These are phyloP conservation scores for Leccinellum albellum DNA, from an alignment of 768 basidiomycete species.

Conservation along the genomic window DNA sequence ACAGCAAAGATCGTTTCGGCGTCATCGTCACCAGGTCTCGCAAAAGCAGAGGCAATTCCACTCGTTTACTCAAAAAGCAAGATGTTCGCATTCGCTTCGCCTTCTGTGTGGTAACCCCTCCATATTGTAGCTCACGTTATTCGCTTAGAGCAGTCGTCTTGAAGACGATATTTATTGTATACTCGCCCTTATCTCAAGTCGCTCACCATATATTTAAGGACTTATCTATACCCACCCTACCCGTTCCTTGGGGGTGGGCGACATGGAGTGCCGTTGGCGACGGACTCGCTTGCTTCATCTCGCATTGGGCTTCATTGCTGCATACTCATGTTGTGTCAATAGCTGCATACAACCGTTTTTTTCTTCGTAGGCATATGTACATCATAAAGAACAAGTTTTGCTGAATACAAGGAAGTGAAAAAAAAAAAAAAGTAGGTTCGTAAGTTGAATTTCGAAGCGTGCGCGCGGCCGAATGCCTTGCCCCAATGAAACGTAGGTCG, in stretches of 20 bases:
- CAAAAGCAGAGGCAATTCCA: too few relatives aligned
- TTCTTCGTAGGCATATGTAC: slow-evolving; percentile 35
- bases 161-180: slow-evolving; percentile 28
- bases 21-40: too few relatives aligned
- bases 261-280: slow-evolving; percentile 21
- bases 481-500: slow-evolving; percentile 7
- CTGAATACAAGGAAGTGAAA: slow-evolving; percentile 21
- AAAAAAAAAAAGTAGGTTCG: not conserved
- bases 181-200: slow-evolving; percentile 7
- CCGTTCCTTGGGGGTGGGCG: slow-evolving; percentile 22
- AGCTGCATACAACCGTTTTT: slow-evolving; percentile 28
- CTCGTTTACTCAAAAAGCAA: slow-evolving; percentile 51
- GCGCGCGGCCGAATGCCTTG: not conserved
- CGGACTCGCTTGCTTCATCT: slow-evolving; percentile 28
- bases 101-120: slow-evolving; percentile 52
- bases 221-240: slow-evolving; percentile 30
- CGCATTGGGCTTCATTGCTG: slow-evolving; percentile 26
- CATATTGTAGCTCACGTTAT: slow-evolving; percentile 22
- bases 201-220: slow-evolving; percentile 29
- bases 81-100: slow-evolving; percentile 63
- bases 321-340: slow-evolving; percentile 38
- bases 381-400: slow-evolving; percentile 28
- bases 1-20: too few relatives aligned
- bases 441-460: not conserved
- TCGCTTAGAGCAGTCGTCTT: slow-evolving; percentile 27